Conservation (phyloP, 1,284 basidiomycete genomes). For the Puccinia coronata region DNA sequence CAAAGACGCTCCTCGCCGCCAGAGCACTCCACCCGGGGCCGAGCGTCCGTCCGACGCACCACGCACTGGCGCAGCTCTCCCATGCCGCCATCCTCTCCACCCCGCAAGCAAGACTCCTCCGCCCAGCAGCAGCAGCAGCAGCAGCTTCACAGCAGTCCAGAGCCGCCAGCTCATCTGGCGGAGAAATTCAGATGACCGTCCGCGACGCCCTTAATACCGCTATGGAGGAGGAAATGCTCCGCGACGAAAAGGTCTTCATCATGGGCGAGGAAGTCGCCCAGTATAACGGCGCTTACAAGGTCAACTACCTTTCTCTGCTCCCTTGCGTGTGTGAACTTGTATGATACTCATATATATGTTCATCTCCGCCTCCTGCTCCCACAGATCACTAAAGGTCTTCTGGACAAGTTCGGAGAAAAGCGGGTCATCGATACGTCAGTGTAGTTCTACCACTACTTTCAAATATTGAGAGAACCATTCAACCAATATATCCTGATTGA, state of each 20-base stretch:
- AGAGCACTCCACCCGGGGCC: neutral
- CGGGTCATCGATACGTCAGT: constrained; percentile 79
- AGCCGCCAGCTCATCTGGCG: constrained; percentile 41
- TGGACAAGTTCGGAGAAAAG: constrained; percentile 99
- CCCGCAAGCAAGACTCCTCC: constrained; percentile 28
- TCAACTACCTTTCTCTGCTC: constrained; percentile 57
- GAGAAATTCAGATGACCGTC: constrained; percentile 66
- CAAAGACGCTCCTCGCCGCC: neutral
- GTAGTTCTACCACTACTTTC: constrained; percentile 51
- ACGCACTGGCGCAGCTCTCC: constrained; percentile 35
- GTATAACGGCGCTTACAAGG: constrained; percentile 99
- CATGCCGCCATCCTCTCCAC: constrained; percentile 38
- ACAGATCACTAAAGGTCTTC: constrained; percentile 91
- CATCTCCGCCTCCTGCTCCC: neutral
- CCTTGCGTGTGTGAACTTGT: too few species aligned
- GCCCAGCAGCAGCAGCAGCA: too few species aligned
- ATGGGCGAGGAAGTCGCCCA: constrained; percentile 98
- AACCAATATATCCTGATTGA: too few species aligned
- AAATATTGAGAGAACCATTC: too few species aligned
- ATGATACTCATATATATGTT: too few species aligned
- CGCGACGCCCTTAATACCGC: constrained; percentile 96
- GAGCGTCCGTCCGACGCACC: neutral
- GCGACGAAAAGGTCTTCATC: constrained; percentile 92
- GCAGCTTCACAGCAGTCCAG: too few species aligned
- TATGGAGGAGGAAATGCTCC: constrained; percentile 99